These are phyloP conservation scores for Nitzschia inconspicua DNA, from an alignment of 108 stramenopile genomes.

Conservation along the genomic window DNA sequence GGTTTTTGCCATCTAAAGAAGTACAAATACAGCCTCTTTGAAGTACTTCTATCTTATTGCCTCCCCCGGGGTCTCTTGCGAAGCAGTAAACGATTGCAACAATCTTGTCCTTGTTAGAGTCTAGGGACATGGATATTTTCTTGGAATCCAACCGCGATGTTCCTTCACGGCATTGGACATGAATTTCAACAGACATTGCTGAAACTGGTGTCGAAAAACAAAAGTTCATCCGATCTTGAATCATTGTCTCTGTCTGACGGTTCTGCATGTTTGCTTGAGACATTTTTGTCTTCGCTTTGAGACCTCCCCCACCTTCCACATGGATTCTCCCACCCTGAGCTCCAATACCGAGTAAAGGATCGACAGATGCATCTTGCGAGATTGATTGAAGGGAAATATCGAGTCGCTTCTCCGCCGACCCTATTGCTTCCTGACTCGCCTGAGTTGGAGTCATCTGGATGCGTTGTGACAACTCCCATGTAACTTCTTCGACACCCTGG, in stretches of 20 bases:
- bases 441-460: slow-evolving; percentile 1
- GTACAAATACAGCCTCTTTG: slow-evolving; percentile 70
- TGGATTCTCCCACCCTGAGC: slow-evolving; percentile 74
- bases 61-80: slow-evolving; percentile 81
- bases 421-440: neutral
- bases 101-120: slow-evolving; percentile 68
- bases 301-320: slow-evolving; percentile 70
- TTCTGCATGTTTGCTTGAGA: slow-evolving; percentile 31
- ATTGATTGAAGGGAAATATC: neutral
- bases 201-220: slow-evolving; percentile 59
- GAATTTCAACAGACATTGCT: slow-evolving; percentile 81
- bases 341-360: slow-evolving; percentile 71
- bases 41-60: slow-evolving; percentile 65
- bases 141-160: slow-evolving; percentile 59
- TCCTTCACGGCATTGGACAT: slow-evolving; percentile 82
- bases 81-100: slow-evolving; percentile 64
- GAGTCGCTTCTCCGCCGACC: neutral
- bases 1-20: slow-evolving; percentile 34
- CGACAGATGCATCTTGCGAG: slow-evolving; percentile 10
- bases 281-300: slow-evolving; percentile 62
- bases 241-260: neutral
- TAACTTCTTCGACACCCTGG: neutral
- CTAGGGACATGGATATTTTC: slow-evolving; percentile 74
- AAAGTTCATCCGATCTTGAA: neutral
- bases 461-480: neutral